Conservation (phyloP, 2,329 filamentous ascomycete species). For the Stenocarpella maydis region DNA sequence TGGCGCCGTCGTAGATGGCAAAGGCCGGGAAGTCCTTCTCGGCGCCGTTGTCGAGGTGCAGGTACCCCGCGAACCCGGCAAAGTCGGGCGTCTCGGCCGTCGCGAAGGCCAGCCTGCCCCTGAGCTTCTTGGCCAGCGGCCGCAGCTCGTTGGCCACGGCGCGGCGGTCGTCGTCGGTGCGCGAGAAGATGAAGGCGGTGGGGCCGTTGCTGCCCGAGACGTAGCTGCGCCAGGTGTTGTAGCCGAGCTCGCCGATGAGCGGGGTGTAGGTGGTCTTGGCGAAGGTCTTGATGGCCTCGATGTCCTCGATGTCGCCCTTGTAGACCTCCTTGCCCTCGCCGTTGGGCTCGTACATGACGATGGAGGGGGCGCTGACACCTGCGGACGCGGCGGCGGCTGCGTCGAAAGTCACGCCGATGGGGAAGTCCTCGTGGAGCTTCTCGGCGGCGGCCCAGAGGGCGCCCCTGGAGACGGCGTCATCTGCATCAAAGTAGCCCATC, state of each 20-base stretch:
- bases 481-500: slow-evolving; percentile 82
- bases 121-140: slow-evolving; percentile 88
- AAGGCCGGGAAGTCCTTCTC: slow-evolving; percentile 83
- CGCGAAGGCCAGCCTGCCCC: slow-evolving; percentile 95
- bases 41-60: slow-evolving; percentile 93
- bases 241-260: slow-evolving; percentile 93
- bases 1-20: slow-evolving; percentile 92
- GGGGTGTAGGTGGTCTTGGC: slow-evolving; percentile 86
- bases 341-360: slow-evolving; percentile 97
- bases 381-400: slow-evolving; percentile 85
- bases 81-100: slow-evolving; percentile 96
- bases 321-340: slow-evolving; percentile 94
- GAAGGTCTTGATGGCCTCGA: slow-evolving; percentile 82
- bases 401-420: slow-evolving; percentile 89
- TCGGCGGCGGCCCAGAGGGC: slow-evolving; percentile 79
- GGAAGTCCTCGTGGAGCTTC: slow-evolving; percentile 85
- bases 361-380: slow-evolving; percentile 83
- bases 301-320: slow-evolving; percentile 77
- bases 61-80: slow-evolving; percentile 92
- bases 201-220: slow-evolving; percentile 87
- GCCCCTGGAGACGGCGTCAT: slow-evolving; percentile 85
- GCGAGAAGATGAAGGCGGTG: slow-evolving; percentile 96
- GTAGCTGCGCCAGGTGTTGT: slow-evolving; percentile 94
- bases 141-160: slow-evolving; percentile 79
- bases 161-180: slow-evolving; percentile 87